A percentile compares a stretch with the other conserved stretches of the same genome.
Evolutionary conservation across 108 stramenopile species (phyloP).

Genomic region (Nannochloropsis granulata): DNA sequence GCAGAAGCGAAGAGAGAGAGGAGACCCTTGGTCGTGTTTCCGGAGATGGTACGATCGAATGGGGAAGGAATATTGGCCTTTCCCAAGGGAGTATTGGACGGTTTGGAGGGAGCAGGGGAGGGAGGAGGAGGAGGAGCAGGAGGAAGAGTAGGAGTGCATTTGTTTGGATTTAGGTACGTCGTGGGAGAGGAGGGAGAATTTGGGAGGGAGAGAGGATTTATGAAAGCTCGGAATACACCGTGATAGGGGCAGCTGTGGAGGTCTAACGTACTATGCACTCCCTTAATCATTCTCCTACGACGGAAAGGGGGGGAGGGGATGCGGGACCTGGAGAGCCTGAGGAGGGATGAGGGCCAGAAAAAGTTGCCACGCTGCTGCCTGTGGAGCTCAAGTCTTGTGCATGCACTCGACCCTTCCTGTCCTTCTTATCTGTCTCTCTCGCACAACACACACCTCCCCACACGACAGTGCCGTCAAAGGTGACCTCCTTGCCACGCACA

Average conservation of each 20-base stretch:
- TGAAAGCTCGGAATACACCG: neutral
- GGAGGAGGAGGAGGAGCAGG: neutral
- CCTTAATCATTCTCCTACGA: neutral
- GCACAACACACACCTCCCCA: neutral
- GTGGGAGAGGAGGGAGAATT: neutral
- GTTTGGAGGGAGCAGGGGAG: neutral
- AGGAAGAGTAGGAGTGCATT: neutral
- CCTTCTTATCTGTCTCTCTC: neutral
- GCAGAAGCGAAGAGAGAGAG: neutral
- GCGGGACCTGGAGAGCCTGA: too few relatives aligned
- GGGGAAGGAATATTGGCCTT: neutral
- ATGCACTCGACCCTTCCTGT: neutral
- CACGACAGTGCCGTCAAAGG: neutral
- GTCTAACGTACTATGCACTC: neutral
- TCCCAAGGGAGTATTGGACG: neutral
- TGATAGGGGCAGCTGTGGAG: neutral
- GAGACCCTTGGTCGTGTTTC: neutral
- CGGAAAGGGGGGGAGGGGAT: too few relatives aligned
- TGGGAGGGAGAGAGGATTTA: too few relatives aligned
- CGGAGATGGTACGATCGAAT: neutral
- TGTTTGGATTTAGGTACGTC: neutral
- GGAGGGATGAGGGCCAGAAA: too few relatives aligned
- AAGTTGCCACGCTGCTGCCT: too few relatives aligned
- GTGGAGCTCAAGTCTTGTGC: too few relatives aligned
- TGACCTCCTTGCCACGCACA: neutral